Evolutionary conservation across 495 filamentous ascomycete genomes (phyloP), one percentile per base, ranked within the genome.

Genomic region (Thermothielavioides terrestris): DNA sequence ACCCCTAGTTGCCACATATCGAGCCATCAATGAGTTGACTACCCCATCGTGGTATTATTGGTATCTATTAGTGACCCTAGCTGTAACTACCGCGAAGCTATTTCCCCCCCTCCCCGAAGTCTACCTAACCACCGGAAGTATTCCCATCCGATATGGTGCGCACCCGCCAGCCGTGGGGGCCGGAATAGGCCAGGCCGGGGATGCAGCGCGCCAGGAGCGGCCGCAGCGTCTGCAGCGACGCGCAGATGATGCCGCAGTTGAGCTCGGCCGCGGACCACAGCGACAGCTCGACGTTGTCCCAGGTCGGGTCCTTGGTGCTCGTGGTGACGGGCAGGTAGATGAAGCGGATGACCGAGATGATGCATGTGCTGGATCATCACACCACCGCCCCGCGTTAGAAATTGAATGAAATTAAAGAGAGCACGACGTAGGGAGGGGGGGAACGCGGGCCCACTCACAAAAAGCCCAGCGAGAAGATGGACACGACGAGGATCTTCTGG

Each of bases 241-340:
- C 41, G 41, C 41, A 43, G 1, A 43, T 15, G 7, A 43, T 43
- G 41, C 41, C 41, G 27, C 26, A 43, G 47, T 64, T 64, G 32
- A 54, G 50, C 58, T 68, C 65, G 43, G 59, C 50, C 22, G 61
- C 54, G 15, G 61, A 64, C 65, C 63, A 66, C 12, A 54, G 41
- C 2, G 59, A 44, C 31, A 50, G 44, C 12, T 32, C 25, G 8
- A 54, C 53, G 17, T 61, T 56, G 35, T 58, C 55, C 59, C 59
- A 61, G n/a, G 34, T 54, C n/a, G 50, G 50, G 41, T 61, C 59
- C 6, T 17, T 34, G 9, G 50, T 50, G 12, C 22, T 46, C 17
- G 39, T 46, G 12, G 55, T 49, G 20, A 21, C 42, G 22, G 31
- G 45, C 11, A 61, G 52, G 11, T 55, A 47, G 26, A 60, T 48